Base-by-base conservation (phyloP, 78 protist genomes). In the Dictyostelium intermedium region DNA sequence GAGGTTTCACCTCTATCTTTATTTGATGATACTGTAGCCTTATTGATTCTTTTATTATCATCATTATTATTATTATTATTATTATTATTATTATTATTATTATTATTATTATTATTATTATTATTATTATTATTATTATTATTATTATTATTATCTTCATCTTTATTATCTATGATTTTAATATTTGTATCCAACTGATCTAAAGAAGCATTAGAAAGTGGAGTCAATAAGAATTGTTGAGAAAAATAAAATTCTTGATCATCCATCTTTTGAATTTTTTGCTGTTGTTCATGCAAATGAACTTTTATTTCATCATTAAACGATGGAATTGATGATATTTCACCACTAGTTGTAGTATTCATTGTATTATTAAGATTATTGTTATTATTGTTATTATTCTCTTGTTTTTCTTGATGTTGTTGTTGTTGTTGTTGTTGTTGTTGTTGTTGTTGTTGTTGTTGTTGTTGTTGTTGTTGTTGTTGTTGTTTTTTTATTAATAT, bases 141-240 rank as follows among this genome's bases (percentile, higher is more conserved):
- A 32, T 14, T 70, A 11, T 32, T 30, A 1, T 27, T 11, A 11
- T 2, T 27, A 32, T 70, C 30, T 5, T 70, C 8, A 70, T 8
- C 16, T 14, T 25, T 9, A 13, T 13, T 14, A 32, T 32, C 25
- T 14, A 30, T 4, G 10, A 41, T 77, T 77, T 41, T 34, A 77
- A 72, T 32, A 34, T 72, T 72, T 72, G 79, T 34, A 3, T 72
- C 45, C n/a, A 72, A 72, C 20, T 72, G 79, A 72, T 72, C 79
- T 5, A 45, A 79, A 13, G 92, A 56, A 50, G 84, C 34, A 85
- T 85, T 85, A 34, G 92, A 85, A 37, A 35, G 83, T 23, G 92
- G 92, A 13, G 84, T 45, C 27, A n/a, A 37, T 37, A 27, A 37
- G 16, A 27, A n/a, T 27, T 45, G 20, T 79, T 79, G 84, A 20